Conservation (phyloP, 768 basidiomycete species). For the Hemileccinum impolitum region DNA sequence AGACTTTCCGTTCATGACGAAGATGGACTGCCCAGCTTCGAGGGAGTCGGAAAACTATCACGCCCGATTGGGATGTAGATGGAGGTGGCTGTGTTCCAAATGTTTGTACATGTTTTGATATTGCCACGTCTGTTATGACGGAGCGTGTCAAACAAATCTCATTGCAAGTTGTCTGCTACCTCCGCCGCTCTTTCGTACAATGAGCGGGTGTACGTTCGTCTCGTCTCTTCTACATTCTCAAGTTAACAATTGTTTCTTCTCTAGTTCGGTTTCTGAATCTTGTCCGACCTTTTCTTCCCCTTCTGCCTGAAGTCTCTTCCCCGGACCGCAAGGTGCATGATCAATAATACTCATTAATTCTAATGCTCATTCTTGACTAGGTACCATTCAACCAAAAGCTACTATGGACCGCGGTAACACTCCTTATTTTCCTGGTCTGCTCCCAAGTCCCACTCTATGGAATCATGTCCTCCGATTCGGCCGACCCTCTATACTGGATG, state of each 20-base stretch:
- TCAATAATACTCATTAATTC: neutral
- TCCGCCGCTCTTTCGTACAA: slow-evolving; percentile 38
- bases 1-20: no score
- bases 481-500: slow-evolving; percentile 99
- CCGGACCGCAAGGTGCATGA: slow-evolving; percentile 88
- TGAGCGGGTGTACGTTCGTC: slow-evolving; percentile 73
- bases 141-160: slow-evolving; percentile 16
- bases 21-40: no score
- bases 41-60: no score
- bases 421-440: slow-evolving; percentile 99
- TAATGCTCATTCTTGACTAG: slow-evolving; percentile 37
- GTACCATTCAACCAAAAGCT: slow-evolving; percentile 99
- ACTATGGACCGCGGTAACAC: slow-evolving; percentile 98
- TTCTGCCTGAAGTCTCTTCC: slow-evolving; percentile 95
- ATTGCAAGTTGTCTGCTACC: slow-evolving; percentile 19
- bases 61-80: no score
- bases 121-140: slow-evolving; percentile 28
- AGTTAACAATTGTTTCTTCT: slow-evolving; percentile 2
- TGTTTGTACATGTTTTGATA: slow-evolving; percentile 29
- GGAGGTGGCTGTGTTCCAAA: slow-evolving; percentile 15
- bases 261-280: slow-evolving; percentile 93
- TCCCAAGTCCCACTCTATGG: slow-evolving; percentile 99
- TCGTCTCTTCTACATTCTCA: neutral
- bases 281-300: slow-evolving; percentile 95
- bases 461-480: slow-evolving; percentile 99